These are phyloP conservation scores for Fistulinella cinereoalba DNA, from an alignment of 1,284 basidiomycete genomes.

Conservation along the genomic window DNA sequence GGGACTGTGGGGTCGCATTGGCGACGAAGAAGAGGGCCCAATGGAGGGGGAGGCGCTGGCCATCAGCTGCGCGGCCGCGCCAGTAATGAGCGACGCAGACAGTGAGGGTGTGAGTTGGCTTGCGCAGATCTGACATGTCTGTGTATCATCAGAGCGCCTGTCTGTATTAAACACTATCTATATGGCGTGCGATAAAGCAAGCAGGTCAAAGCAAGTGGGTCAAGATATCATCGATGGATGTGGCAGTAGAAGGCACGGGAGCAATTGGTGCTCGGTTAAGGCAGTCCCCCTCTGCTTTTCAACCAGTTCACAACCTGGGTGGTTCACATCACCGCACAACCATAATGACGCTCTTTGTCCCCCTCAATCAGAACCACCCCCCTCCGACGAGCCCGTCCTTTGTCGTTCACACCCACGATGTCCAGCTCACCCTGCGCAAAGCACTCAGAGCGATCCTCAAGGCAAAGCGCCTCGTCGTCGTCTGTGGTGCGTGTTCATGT, in stretches of 20 bases:
- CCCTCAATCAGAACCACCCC: conserved; percentile 25
- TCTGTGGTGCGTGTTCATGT: conserved; percentile 65
- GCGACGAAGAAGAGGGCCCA: conserved; percentile 31
- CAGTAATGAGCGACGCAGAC: conserved; percentile 32
- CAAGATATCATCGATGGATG: background rate
- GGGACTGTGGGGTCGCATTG: conserved; percentile 23
- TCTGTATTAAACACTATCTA: conserved; percentile 6
- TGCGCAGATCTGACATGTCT: conserved; percentile 20
- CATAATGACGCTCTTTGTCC: conserved; percentile 32
- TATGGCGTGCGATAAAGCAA: conserved; percentile 12
- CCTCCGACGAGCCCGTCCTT: conserved; percentile 36
- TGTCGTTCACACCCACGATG: conserved; percentile 37
- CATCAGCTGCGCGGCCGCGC: conserved; percentile 24
- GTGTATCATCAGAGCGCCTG: too few species aligned
- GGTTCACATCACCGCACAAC: conserved; percentile 25
- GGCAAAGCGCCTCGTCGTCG: conserved; percentile 79
- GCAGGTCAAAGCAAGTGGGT: conserved; percentile 13
- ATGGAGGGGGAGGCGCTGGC: conserved; percentile 29
- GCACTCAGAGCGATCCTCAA: conserved; percentile 67
- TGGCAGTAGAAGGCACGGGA: background rate
- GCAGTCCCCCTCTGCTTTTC: conserved; percentile 19
- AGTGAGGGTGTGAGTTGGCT: conserved; percentile 21
- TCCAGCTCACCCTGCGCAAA: conserved; percentile 44
- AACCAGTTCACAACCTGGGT: conserved; percentile 23
- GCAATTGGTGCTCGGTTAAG: conserved; percentile 20